Percentiles rank a stretch among this genome's conserved stretches.
Conservation (phyloP, 805 yeast genomes). For the Sungouiella thailandica region DNA sequence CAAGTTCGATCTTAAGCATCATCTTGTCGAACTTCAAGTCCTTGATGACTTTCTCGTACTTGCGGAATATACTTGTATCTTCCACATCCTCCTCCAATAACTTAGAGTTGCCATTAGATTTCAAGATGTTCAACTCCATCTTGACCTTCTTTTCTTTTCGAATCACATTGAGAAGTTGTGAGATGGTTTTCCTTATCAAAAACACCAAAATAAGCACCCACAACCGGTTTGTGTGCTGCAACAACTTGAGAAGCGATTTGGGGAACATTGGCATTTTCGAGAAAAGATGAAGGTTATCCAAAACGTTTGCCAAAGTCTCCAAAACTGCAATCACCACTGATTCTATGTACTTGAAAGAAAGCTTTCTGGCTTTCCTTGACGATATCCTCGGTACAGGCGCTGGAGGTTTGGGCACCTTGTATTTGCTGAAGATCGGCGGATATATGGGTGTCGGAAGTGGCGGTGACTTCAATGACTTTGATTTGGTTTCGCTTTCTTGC, state of each 20-base stretch:
- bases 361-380: neutral
- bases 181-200: slow-evolving; percentile 36
- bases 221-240: slow-evolving; percentile 39
- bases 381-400: slow-evolving; percentile 1
- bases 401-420: slow-evolving; percentile 16
- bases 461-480: slow-evolving; percentile 8
- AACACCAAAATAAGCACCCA: slow-evolving; percentile 40
- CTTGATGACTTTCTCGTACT: slow-evolving; percentile 35
- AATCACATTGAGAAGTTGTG: slow-evolving; percentile 38
- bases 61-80: slow-evolving; percentile 21
- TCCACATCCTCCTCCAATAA: slow-evolving; percentile 17
- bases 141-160: slow-evolving; percentile 35
- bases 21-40: slow-evolving; percentile 39
- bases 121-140: slow-evolving; percentile 30
- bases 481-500: neutral
- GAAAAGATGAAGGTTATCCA: slow-evolving; percentile 39
- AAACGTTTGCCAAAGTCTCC: slow-evolving; percentile 33
- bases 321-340: slow-evolving; percentile 22
- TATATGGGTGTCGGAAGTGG: slow-evolving; percentile 26
- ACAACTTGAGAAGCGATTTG: slow-evolving; percentile 20
- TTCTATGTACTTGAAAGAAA: slow-evolving; percentile 28
- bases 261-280: slow-evolving; percentile 43
- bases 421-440: slow-evolving; percentile 32
- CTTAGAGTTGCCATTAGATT: slow-evolving; percentile 17
- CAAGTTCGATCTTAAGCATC: slow-evolving; percentile 36